Percentiles rank a stretch among this genome's conserved stretches.
phyloP scores from a whole-genome alignment of 768 basidiomycete species.

The Lentinus tigrinus region DNA sequence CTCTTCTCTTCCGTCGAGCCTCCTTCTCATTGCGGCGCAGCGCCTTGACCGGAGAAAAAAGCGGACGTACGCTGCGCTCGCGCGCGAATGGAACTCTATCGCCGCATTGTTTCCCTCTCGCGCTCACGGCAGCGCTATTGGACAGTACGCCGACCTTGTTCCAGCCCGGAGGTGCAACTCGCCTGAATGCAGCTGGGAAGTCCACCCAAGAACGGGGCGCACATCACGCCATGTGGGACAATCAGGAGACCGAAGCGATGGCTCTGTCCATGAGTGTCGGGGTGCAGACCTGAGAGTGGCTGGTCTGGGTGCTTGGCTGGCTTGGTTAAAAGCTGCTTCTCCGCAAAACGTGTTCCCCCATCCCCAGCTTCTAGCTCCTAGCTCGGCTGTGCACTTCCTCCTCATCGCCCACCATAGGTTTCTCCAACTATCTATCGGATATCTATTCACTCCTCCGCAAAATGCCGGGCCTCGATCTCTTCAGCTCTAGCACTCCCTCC shows the following conservation, averaged over 20 bases:
- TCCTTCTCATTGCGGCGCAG: not conserved
- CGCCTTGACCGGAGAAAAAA: not conserved
- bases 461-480: slow-evolving; percentile 30
- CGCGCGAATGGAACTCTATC: slow-evolving; percentile 11
- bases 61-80: slow-evolving; percentile 7
- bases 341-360: not conserved
- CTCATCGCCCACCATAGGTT: not conserved
- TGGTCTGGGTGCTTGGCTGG: not conserved
- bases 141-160: not conserved
- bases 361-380: slow-evolving; percentile 3
- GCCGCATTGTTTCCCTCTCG: slow-evolving; percentile 12
- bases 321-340: not conserved
- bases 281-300: not conserved
- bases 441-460: slow-evolving; percentile 11
- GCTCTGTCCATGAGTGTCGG: not conserved
- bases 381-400: not conserved
- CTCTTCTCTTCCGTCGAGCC: too few species aligned
- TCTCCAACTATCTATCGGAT: not conserved
- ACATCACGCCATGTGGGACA: not conserved
- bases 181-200: not conserved
- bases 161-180: not conserved
- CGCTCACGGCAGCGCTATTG: not conserved
- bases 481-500: slow-evolving; percentile 22
- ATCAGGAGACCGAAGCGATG: not conserved
- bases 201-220: not conserved